Evolutionary conservation across 2,329 filamentous ascomycete genomes (phyloP), one percentile per base, ranked within the genome.

Genomic region (Zymoseptoria tritici): DNA sequence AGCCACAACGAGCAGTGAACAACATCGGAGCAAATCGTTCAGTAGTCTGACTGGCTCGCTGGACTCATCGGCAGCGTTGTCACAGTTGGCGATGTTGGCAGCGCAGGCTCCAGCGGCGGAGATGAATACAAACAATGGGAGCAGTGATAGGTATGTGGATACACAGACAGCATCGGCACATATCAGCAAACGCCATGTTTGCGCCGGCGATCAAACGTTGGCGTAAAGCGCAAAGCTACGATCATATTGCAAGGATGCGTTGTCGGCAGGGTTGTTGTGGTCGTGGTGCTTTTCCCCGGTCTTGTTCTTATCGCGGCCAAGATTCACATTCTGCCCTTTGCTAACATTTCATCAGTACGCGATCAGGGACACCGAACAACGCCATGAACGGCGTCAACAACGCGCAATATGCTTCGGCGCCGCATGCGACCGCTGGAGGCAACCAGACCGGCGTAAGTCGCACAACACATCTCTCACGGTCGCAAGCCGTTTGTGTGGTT

Each of bases 391-490:
- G 53, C 73, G 82, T 85, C 79, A 83, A 79, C 66, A 85, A 83
- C 72, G 80, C 83, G 68, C 85, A 83, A 64, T 83, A 84, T 65
- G 85, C 85, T 52, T 84, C 85, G 54, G 84, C 85, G 13, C 36
- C 36, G 36, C 36, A 46, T 62, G 83, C 83, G 49, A 87, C 85
- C 49, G 82, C 84, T 62, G 85, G 83, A 65, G 85, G 85, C 57
- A 63, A 51, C 24, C 83, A 85, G 71, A 82, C 81, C 64, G 81
- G 79, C 72, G 81, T 85, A 79, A 77, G 81, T 79, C 65, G 46
- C 50, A 54, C 21, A 26, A 56, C 56, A 46, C 50, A 54, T 49
- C 55, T 36, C 56, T 46, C 11, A 46, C 36, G 16, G 36, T 57
- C 49, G 29, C 36, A 20, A 49, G 20, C 42, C 31, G 51, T 22